Conservation (phyloP, 768 basidiomycete species). For the Gymnopilus dilepis region DNA sequence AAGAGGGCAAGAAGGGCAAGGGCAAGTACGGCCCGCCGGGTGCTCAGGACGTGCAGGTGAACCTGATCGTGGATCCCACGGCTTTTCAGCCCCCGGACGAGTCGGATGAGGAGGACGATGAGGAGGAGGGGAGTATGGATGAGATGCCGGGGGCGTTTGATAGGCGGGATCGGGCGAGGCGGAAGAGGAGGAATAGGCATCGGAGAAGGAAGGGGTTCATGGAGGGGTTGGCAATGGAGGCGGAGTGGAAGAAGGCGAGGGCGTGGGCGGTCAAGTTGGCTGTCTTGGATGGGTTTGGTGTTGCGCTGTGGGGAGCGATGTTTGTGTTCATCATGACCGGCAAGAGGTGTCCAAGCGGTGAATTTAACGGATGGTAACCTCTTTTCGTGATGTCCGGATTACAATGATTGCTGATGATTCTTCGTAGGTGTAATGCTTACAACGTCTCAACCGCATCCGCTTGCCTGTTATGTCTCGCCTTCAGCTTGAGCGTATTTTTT, state of each 20-base stretch:
- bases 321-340: slow-evolving; percentile 68
- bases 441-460: slow-evolving; percentile 68
- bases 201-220: slow-evolving; percentile 58
- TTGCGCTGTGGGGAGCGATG: slow-evolving; percentile 59
- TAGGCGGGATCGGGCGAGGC: slow-evolving; percentile 25
- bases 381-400: not conserved
- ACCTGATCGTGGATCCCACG: slow-evolving; percentile 72
- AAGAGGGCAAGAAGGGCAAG: slow-evolving; percentile 46
- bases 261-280: slow-evolving; percentile 57
- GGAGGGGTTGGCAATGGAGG: slow-evolving; percentile 67
- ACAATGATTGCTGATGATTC: not conserved
- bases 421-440: slow-evolving; percentile 69
- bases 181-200: slow-evolving; percentile 42
- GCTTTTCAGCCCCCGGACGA: slow-evolving; percentile 53
- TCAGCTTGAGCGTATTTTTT: slow-evolving; percentile 63
- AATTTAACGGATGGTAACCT: slow-evolving; percentile 66
- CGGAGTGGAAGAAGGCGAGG: slow-evolving; percentile 63
- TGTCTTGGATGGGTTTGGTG: slow-evolving; percentile 50
- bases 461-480: slow-evolving; percentile 60
- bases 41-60: slow-evolving; percentile 66
- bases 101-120: slow-evolving; percentile 42
- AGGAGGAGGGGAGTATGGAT: slow-evolving; percentile 41
- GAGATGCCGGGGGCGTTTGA: slow-evolving; percentile 43
- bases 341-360: slow-evolving; percentile 66
- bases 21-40: slow-evolving; percentile 39